Evolutionary conservation across 2,329 filamentous ascomycete genomes (phyloP), one percentile per base, ranked within the genome.

Genomic region (Metarhizium album): DNA sequence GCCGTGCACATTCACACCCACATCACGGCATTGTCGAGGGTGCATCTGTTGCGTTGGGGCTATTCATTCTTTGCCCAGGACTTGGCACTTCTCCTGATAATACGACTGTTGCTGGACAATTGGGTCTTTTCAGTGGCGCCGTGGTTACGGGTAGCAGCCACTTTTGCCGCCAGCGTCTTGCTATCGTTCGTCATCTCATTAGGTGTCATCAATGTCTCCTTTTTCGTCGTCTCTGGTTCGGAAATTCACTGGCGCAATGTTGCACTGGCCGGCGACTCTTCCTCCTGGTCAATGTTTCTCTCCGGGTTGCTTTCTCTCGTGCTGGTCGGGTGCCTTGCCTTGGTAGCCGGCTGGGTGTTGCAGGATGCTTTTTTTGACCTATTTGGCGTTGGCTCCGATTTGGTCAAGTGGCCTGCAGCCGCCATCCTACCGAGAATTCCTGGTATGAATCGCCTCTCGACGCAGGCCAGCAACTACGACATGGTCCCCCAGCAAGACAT

Each of bases 161-260:
- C 57, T 29, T 35, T 53, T 37, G 50, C 54, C 38, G 23, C 61
- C 31, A 50, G 54, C 23, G 38, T 51, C 18, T 16, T 45, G 23
- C 48, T 63, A 22, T 42, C 48, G 13, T 57, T 57, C 50, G 57
- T 59, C 53, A 54, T 60, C 18, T 37, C 52, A 1, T 48, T 67
- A 5, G 58, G 62, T 33, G 49, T 58, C 27, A 50, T 62, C 24
- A 61, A 56, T 23, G 54, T 58, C 24, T 58, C 58, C 20, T 64
- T 64, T 46, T 62, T 58, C 40, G 40, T 52, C n/a, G 58, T 61
- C 2, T 53, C 64, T 1, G 64, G 65, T 18, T 60, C 61, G 6
- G 65, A 69, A 48, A 59, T 69, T 3, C 66, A 65, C 37, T 66
- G 66, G 57, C 59, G 63, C 42, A 67, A 69, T 45, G 53, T 66